Base-by-base conservation (phyloP, 2,329 filamentous ascomycete genomes). In the Neospermospora avenae region DNA sequence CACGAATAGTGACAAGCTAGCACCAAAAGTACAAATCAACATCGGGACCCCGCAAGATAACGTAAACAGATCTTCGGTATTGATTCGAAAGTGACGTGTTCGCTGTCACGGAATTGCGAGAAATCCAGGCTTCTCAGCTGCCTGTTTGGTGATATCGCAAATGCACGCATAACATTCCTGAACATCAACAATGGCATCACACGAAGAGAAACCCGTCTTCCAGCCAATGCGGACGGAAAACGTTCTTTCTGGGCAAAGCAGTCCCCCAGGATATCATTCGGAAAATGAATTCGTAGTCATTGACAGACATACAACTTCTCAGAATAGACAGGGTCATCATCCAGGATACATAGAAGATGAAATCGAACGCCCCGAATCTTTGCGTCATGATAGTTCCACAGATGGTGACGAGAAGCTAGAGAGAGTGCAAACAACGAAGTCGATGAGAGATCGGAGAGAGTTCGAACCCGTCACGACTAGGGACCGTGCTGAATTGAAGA, bases 401-500 rank as follows among this genome's bases (percentile, higher is more conserved):
- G 60, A 65, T 45, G 5, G 57, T 4, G 63, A 64, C n/a, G 63
- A 58, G 2, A 28, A 60, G 13, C 52, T 67, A 14, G 13, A 58
- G 18, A 46, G 63, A 35, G 60, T 49, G 8, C 35, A 58, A 18
- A 68, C 64, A 0, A 65, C 48, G 16, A 61, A 57, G 45, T 67
- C 67, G 3, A 46, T 25, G 10, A 57, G 59, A 37, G 65, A 67
- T 42, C 57, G 61, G 46, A 51, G 61, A 34, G 24, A 58, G 20
- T 72, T 69, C 34, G 63, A 67, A 48, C 63, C 68, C 18, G 67
- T 72, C 28, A 51, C 48, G 5, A 3, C 56, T 22, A 68, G 67
- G 10, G 70, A 71, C 54, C 60, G 67, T 44, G 67, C 63, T 25
- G 60, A 72, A 37, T 45, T 73, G 14, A 14, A 64, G 1, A 62